Base-by-base conservation (phyloP, 495 filamentous ascomycete species). In the Aspergillus diversus region DNA sequence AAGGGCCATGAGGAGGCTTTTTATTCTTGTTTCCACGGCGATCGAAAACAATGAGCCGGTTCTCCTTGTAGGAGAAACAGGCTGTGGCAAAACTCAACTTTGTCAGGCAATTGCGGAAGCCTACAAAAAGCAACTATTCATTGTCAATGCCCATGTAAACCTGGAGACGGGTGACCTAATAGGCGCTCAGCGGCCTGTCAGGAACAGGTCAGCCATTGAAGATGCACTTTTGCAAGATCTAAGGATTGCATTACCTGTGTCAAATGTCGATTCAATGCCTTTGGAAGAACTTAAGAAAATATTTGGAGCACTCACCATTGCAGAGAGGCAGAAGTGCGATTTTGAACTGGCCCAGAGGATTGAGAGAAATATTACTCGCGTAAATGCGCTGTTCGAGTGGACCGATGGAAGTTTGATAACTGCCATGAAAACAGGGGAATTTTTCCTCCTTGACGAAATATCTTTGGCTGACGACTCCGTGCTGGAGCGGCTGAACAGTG, bases 391-490 rank as follows among this genome's bases (percentile, higher is more conserved):
- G 5, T 99, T 99, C 59, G 96, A 98, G 77, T 99, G 96, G 96
- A 87, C 86, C 3, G 96, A 99, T 69, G 93, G 96, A 43, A 93
- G 89, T 71, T 80, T 99, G n/a, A 92, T 99, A 11, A 89, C 92
- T 58, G 92, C 96, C 17, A 97, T 99, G 96, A 91, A 89, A 69
- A 83, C 86, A 39, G 95, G 92, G 4, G 83, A 91, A 60, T 92
- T 90, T 71, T 99, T 98, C 76, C 82, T 99, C 42, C 87, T 99
- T 3, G 96, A 99, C 69, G 96, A 99, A 73, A 97, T 99, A 49
- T 99, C 96, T 15, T 84, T 99, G 33, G 96, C 96, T 0, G 96
- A 99, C 69, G 96, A 99, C 75, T 97, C 96, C 13, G 96, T 99
- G 5, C 80, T 99, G 15, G 96, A 99, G 69, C 86, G 96, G 66